Evolutionary conservation across 2,329 filamentous ascomycete species (phyloP), one percentile per base, ranked within the genome.

Genomic region (Diplodia scrobiculata): DNA sequence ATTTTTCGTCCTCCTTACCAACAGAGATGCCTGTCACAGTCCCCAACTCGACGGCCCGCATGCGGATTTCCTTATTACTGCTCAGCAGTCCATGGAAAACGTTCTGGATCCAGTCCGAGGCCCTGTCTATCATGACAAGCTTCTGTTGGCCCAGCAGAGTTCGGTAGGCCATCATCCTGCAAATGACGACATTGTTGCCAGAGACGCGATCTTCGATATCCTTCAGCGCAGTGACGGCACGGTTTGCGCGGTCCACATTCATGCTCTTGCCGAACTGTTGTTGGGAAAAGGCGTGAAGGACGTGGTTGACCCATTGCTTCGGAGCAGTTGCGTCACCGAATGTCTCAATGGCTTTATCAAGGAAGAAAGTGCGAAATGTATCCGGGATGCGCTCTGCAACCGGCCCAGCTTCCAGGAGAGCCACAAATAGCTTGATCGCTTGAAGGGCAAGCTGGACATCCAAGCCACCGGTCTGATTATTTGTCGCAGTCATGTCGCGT

Each of bases 251-350:
- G 55, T 90, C 85, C 3, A 82, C 78, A 0, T 87, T 93, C 85
- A 97, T 90, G 41, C 92, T 84, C 69, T 89, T 90, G 0, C 88
- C 80, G 71, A 98, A 97, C 68, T 88, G 90, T 73, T 97, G 93
- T 53, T 89, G 86, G 52, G 14, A 97, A 82, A 5, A 96, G 84
- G 68, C 92, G 89, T 82, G 97, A 88, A 70, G 96, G 14, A 66
- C 84, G 70, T 91, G 88, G 41, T 90, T 90, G 34, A 90, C 83
- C 10, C 96, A 81, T 17, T 91, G 88, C 72, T 98, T 98, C 0
- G 92, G 86, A 17, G 86, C 81, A 3, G 84, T 80, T 2, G 82
- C 75, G 68, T 94, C 88, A 71, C 91, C 86, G 63, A 97, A 87
- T 10, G 86, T 86, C 55, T 85, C 84, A 68, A 96, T 91, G 63